Conservation (phyloP, 2,329 filamentous ascomycete species). For the Lachnellula occidentalis region DNA sequence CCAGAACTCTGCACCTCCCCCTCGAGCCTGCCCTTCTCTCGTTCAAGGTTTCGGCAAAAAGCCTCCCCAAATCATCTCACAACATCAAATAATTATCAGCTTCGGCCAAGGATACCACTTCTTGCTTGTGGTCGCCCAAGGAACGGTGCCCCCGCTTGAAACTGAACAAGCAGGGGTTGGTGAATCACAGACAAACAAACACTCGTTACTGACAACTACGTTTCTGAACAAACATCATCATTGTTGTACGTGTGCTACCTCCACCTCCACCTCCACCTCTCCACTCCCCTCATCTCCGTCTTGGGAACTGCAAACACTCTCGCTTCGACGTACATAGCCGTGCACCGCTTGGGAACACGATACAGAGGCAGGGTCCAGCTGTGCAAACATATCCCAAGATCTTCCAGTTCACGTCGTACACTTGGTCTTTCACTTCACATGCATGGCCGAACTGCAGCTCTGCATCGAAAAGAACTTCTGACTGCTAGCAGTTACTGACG, state of each 20-base stretch:
- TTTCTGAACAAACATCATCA: slow-evolving; percentile 16
- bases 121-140: slow-evolving; percentile 28
- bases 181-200: slow-evolving; percentile 22
- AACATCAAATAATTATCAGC: not conserved
- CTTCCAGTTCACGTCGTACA: not conserved
- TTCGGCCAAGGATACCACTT: slow-evolving; percentile 11
- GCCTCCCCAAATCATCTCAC: not conserved
- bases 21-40: not conserved
- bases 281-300: not conserved
- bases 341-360: slow-evolving; percentile 2
- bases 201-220: slow-evolving; percentile 12
- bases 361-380: not conserved
- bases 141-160: slow-evolving; percentile 22
- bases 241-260: slow-evolving; percentile 22
- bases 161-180: slow-evolving; percentile 20
- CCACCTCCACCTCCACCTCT: slow-evolving; percentile 2
- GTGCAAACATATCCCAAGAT: not conserved
- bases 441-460: slow-evolving; percentile 12
- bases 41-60: not conserved
- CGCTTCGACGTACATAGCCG: slow-evolving; percentile 2
- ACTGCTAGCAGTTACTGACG: slow-evolving; percentile 12
- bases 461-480: slow-evolving; percentile 1
- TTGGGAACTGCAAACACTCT: not conserved
- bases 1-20: not conserved
- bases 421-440: not conserved